These are phyloP conservation scores for Beta macrorhiza DNA, from an alignment of 179 eudicot genomes.

Conservation along the genomic window DNA sequence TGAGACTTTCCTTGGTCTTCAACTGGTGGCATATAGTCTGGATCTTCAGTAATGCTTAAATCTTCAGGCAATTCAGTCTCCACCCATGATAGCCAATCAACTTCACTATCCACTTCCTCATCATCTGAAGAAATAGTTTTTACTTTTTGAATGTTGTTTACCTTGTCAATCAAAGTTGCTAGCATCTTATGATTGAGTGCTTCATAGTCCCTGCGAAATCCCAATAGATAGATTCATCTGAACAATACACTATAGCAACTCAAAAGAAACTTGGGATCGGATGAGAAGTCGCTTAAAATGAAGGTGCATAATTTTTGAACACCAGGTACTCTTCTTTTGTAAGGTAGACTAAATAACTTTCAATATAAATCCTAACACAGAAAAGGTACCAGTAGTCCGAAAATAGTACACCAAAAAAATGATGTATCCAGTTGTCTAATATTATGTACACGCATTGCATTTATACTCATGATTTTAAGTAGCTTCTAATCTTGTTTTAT, in stretches of 20 bases:
- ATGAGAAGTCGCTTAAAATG: no score
- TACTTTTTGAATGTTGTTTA: slow-evolving; percentile 38
- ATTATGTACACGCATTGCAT: no score
- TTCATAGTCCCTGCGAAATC: slow-evolving; percentile 61
- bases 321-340: no score
- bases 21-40: slow-evolving; percentile 43
- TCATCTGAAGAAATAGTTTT: slow-evolving; percentile 30
- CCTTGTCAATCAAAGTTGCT: slow-evolving; percentile 48
- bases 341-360: no score
- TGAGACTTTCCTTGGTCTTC: slow-evolving; percentile 33
- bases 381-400: no score
- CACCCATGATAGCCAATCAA: slow-evolving; percentile 58
- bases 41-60: slow-evolving; percentile 47
- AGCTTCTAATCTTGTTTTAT: not conserved
- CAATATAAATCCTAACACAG: no score
- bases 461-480: no score
- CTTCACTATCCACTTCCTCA: slow-evolving; percentile 49
- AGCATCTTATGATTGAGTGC: slow-evolving; percentile 64
- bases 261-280: not conserved
- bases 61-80: slow-evolving; percentile 64
- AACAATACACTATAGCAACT: not conserved
- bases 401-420: no score
- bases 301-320: no score
- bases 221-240: not conserved
- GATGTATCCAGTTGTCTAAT: no score